A percentile compares a stretch with the other conserved stretches of the same genome.
Evolutionary conservation across 208 protist genomes (phyloP).

Genomic region (Phytomonas sp.): DNA sequence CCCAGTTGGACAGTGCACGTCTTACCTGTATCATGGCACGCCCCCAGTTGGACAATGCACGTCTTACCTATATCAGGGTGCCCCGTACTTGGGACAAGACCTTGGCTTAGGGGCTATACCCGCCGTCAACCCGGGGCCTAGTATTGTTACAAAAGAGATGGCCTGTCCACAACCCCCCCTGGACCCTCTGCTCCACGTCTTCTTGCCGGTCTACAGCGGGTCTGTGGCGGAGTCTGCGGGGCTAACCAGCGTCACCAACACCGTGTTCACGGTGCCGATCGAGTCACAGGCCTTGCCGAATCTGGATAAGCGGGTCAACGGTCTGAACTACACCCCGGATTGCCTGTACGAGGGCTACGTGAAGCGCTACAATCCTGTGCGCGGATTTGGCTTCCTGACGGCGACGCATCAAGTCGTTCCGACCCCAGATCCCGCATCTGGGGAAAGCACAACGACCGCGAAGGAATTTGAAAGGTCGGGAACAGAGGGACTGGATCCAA

Average conservation of each 20-base stretch:
- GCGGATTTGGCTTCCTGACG: conserved; percentile 66
- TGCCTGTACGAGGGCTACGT: conserved; percentile 55
- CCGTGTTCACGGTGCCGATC: too few species aligned
- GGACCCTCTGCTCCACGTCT: not conserved
- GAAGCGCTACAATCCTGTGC: conserved; percentile 69
- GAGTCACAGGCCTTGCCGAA: not conserved
- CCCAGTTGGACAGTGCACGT: too few species aligned
- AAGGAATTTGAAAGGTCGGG: not conserved
- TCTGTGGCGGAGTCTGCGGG: not conserved
- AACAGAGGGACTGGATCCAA: not conserved
- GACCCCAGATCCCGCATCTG: not conserved
- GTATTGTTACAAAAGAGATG: not conserved
- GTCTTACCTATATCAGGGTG: not conserved
- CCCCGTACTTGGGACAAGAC: too few species aligned
- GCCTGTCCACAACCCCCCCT: not conserved
- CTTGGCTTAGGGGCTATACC: not conserved
- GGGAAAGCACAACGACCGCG: not conserved
- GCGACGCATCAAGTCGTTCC: conserved; percentile 27
- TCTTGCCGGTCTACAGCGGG: not conserved
- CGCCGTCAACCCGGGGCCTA: too few species aligned
- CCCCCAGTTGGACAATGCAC: too few species aligned
- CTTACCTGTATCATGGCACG: not conserved
- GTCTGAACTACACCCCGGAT: conserved; percentile 27
- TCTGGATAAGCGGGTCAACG: conserved; percentile 16
- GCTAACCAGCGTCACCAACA: not conserved